Evolutionary conservation across 192 early-diverging fungal species (phyloP).

Genomic region (Anaeromyces robustus): DNA sequence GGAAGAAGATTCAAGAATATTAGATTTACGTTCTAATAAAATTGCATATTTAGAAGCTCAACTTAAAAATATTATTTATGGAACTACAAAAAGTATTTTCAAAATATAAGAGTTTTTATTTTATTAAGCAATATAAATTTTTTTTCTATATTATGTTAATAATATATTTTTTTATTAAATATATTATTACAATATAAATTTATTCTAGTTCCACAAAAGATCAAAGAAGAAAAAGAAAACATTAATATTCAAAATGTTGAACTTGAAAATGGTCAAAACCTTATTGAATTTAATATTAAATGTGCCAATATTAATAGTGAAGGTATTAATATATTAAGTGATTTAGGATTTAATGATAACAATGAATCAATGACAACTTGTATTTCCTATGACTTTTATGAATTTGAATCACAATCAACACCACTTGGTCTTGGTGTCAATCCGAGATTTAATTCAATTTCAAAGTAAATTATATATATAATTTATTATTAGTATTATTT

Average conservation of each 20-base stretch:
- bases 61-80: constrained; percentile 23
- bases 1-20: constrained; percentile 27
- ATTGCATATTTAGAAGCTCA: constrained; percentile 31
- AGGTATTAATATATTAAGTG: background rate
- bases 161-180: too few relatives aligned
- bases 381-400: constrained; percentile 35
- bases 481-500: constrained; percentile 3
- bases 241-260: constrained; percentile 20
- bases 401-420: constrained; percentile 33
- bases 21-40: constrained; percentile 28
- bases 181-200: too few relatives aligned
- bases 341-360: background rate
- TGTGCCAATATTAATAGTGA: background rate
- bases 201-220: background rate
- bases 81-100: constrained; percentile 13
- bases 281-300: background rate
- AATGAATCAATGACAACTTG: constrained; percentile 13
- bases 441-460: constrained; percentile 13
- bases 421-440: constrained; percentile 19
- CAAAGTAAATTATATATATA: constrained; percentile 1
- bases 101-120: background rate
- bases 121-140: too few relatives aligned
- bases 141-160: too few relatives aligned
- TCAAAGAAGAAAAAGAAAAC: constrained; percentile 2
- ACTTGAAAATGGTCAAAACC: constrained; percentile 12